Conservation (phyloP, 306 rosid genomes). For the Amphicarpaea edgeworthii region DNA sequence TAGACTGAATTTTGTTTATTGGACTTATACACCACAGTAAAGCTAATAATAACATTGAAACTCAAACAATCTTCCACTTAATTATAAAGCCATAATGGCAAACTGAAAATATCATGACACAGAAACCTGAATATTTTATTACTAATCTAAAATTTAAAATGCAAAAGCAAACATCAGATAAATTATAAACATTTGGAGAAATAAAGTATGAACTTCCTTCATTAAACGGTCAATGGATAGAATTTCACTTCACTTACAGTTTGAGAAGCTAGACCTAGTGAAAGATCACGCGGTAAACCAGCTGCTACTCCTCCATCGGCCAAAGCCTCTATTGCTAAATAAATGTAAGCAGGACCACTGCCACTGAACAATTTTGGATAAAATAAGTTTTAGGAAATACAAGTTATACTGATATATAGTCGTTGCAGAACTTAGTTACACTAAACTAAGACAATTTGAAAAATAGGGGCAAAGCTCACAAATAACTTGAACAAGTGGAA, state of each 20-base stretch:
- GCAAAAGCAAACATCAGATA: conserved; percentile 4
- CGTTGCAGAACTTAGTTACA: conserved; percentile 1
- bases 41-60: conserved; percentile 2
- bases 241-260: conserved; percentile 71
- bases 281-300: conserved; percentile 92
- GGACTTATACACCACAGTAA: conserved; percentile 2
- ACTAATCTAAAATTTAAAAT: too few relatives aligned
- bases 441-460: conserved; percentile 3
- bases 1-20: conserved; percentile 11
- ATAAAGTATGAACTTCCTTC: conserved; percentile 3
- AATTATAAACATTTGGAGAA: conserved; percentile 21
- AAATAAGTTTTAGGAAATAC: conserved; percentile 27
- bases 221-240: conserved; percentile 22
- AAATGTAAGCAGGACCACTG: conserved; percentile 95
- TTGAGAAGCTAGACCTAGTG: conserved; percentile 89
- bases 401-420: conserved; percentile 1
- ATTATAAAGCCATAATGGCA: conserved; percentile 7
- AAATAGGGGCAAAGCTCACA: conserved; percentile 13
- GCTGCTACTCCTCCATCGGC: conserved; percentile 99
- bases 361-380: conserved; percentile 72
- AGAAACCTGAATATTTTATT: too few relatives aligned
- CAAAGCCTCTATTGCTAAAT: conserved; percentile 93
- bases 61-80: conserved; percentile 23
- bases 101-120: not conserved
- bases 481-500: conserved; percentile 30